These are phyloP conservation scores for Moringa oleifera DNA, from an alignment of 345 rosid species.

Conservation along the genomic window DNA sequence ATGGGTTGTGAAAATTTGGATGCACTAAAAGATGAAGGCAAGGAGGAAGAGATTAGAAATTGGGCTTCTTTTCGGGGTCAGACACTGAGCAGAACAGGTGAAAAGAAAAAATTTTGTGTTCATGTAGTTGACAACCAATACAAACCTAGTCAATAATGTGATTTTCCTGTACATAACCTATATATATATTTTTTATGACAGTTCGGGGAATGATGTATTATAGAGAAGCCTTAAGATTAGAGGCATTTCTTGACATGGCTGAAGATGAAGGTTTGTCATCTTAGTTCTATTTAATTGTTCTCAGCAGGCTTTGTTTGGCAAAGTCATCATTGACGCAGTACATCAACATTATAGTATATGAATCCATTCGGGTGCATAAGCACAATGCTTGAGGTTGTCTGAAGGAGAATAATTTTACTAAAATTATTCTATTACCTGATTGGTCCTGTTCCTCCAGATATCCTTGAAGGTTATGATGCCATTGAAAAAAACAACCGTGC, in stretches of 20 bases:
- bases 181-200: slow-evolving; percentile 21
- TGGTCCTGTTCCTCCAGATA: slow-evolving; percentile 43
- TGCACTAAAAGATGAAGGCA: slow-evolving; percentile 36
- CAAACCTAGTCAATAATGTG: not conserved
- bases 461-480: slow-evolving; percentile 70
- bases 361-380: not conserved
- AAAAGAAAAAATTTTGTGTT: slow-evolving; percentile 10
- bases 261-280: slow-evolving; percentile 56
- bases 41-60: slow-evolving; percentile 62
- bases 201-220: slow-evolving; percentile 99
- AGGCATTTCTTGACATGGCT: slow-evolving; percentile 85
- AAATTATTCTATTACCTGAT: slow-evolving; percentile 9
- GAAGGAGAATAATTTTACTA: slow-evolving; percentile 4
- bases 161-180: slow-evolving; percentile 3
- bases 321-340: slow-evolving; percentile 3
- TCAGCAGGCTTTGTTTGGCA: slow-evolving; percentile 10
- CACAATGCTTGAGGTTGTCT: slow-evolving; percentile 3
- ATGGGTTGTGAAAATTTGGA: slow-evolving; percentile 58
- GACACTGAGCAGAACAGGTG: slow-evolving; percentile 93
- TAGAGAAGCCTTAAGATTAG: slow-evolving; percentile 79
- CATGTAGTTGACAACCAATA: slow-evolving; percentile 1
- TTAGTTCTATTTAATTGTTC: slow-evolving; percentile 9
- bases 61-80: slow-evolving; percentile 98
- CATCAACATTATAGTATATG: not conserved
- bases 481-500: slow-evolving; percentile 60